Base-by-base conservation (phyloP, 2,329 filamentous ascomycete genomes). In the Setomelanomma holmii region DNA sequence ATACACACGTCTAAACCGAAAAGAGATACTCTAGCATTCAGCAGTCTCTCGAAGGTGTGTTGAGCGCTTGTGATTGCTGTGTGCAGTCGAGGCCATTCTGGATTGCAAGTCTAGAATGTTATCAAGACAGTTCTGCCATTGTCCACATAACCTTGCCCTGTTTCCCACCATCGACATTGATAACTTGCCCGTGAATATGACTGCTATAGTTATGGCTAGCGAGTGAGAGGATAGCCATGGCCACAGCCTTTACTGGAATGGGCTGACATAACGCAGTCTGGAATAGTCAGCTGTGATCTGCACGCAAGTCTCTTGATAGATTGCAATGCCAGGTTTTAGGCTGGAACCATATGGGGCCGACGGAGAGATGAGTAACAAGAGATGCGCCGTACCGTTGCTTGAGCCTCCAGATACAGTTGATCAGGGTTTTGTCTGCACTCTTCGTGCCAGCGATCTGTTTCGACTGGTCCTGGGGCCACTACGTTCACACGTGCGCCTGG, bases 161-260 rank as follows among this genome's bases (percentile, higher is more conserved):
- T 67, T 54, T 54, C 16, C 79, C 79, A 16, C 68, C 74, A 64
- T 81, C 78, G 19, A 82, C 76, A 40, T 75, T 76, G 36, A 81
- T 52, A 4, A 78, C 55, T 53, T 81, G 78, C 1, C 78, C 79
- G 51, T 76, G 77, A 21, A 79, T 70, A 61, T 73, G 74, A 16
- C 75, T 75, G 59, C 75, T 77, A 63, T 74, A 80, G 42, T 71
- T 73, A 55, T 80, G 74, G 61, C 78, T 81, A 5, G 78, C 77
- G n/a, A 81, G 63, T 34, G 78, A 78, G 11, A 81, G 43, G 49
- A 79, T 76, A 2, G 68, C 73, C 63, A 76, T 76, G 21, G 79
- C 78, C 24, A 81, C 78, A 43, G 73, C 69, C 27, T 74, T 70
- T 19, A 66, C 58, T 3, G 74, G 66, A 12, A 79, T 71, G 14